Base-by-base conservation (phyloP, 2,329 filamentous ascomycete genomes). In the Daldinia sp. region DNA sequence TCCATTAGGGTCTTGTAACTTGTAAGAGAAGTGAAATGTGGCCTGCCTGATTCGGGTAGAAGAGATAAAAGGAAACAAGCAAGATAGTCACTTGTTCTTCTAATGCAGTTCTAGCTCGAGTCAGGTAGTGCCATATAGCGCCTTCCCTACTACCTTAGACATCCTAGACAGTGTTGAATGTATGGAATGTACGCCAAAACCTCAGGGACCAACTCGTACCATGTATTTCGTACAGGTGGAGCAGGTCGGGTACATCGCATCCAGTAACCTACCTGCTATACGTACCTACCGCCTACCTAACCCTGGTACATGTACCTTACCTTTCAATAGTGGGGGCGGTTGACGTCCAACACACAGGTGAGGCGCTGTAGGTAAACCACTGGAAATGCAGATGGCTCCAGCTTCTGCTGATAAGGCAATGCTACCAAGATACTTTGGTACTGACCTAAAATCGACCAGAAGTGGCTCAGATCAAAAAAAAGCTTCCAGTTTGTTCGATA, bases 41-140 rank as follows among this genome's bases (percentile, higher is more conserved):
- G 67, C 69, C 71, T 73, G 60, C 71, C 71, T 70, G 65, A 73
- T 73, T 73, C 60, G 71, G 68, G 63, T 55, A 28, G 33, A 68
- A 64, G 20, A 71, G 66, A 65, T 61, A 65, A 67, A 37, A 54
- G 20, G 35, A 20, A 53, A 62, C 42, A 48, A 33, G 39, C 20
- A 54, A 56, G 56, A 50, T 56, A 56, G 61, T 41, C 54, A 59
- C 28, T 41, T 64, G 62, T 63, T 39, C 35, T 39, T 13, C 35
- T 13, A 39, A 39, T 13, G 35, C 10, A 13, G 12, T 39, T 55
- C 39, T 44, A 51, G 39, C 53, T 62, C 44, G 64, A 69, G 66
- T 71, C 67, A 71, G 60, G 55, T 61, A 69, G n/a, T 53, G 35
- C 18, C 30, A 6, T 57, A 44, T 57, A 44, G 54, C 33, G n/a